Conservation (phyloP, 345 rosid species). For the Aquilaria sinensis region DNA sequence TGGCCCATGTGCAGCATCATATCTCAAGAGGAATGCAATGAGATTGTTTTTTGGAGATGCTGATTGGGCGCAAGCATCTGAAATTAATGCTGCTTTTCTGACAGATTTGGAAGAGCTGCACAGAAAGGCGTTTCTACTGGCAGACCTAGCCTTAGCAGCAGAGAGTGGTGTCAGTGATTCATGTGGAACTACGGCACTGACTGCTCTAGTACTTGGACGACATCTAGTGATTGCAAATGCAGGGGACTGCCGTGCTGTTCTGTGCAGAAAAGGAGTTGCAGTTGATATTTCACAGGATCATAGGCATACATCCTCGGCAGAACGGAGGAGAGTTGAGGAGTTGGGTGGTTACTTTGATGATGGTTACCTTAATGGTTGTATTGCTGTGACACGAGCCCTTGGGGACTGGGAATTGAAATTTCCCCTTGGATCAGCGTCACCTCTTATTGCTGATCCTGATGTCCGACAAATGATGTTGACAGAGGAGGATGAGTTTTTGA, state of each 20-base stretch:
- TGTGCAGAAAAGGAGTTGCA: slow-evolving; percentile 68
- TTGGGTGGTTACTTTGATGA: slow-evolving; percentile 43
- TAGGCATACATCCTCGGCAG: slow-evolving; percentile 54
- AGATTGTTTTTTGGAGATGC: slow-evolving; percentile 63
- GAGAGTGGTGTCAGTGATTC: slow-evolving; percentile 34
- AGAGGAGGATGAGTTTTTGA: slow-evolving; percentile 83
- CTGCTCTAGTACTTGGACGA: slow-evolving; percentile 63
- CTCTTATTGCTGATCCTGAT: slow-evolving; percentile 88
- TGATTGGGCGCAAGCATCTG: slow-evolving; percentile 44
- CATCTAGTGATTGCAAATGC: slow-evolving; percentile 72
- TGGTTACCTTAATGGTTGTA: slow-evolving; percentile 50
- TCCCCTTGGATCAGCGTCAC: slow-evolving; percentile 49
- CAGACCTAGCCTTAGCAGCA: slow-evolving; percentile 50
- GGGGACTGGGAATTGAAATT: slow-evolving; percentile 92
- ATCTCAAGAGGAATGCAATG: slow-evolving; percentile 63
- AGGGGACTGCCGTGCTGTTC: slow-evolving; percentile 87
- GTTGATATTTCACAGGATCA: slow-evolving; percentile 84
- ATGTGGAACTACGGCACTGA: slow-evolving; percentile 63
- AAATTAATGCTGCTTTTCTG: slow-evolving; percentile 37
- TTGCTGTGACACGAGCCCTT: slow-evolving; percentile 73
- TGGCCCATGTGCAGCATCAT: slow-evolving; percentile 82
- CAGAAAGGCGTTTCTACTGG: slow-evolving; percentile 43
- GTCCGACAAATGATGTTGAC: slow-evolving; percentile 39
- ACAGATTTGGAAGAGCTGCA: slow-evolving; percentile 45
- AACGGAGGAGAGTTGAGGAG: slow-evolving; percentile 58